Conservation (phyloP, 2,329 filamentous ascomycete species). For the Botryotinia convoluta region DNA sequence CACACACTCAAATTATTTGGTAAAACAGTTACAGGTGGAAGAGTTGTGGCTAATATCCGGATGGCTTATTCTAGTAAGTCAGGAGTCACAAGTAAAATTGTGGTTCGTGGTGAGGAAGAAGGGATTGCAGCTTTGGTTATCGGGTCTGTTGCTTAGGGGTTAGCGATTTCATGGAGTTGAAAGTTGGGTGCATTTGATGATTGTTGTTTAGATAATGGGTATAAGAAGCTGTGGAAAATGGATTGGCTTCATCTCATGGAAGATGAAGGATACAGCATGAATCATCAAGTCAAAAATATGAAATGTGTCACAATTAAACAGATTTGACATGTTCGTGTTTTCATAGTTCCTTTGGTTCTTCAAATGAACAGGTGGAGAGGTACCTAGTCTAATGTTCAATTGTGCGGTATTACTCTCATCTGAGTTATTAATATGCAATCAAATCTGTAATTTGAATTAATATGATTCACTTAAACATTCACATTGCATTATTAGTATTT, state of each 20-base stretch:
- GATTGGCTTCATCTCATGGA: constrained; percentile 20
- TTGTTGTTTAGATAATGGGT: constrained; percentile 36
- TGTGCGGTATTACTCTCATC: background rate
- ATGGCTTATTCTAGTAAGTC: constrained; percentile 94
- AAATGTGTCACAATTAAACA: constrained; percentile 1
- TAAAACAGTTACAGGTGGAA: constrained; percentile 88
- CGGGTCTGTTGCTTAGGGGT: constrained; percentile 64
- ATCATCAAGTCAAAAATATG: constrained; percentile 20
- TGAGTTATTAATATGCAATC: background rate
- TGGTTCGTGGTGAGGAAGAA: constrained; percentile 87
- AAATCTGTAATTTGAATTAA: background rate
- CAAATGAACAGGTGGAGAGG: background rate
- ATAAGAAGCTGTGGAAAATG: constrained; percentile 22
- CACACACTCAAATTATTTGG: constrained; percentile 95
- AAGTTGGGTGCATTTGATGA: constrained; percentile 29
- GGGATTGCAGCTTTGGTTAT: constrained; percentile 82
- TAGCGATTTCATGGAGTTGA: constrained; percentile 33
- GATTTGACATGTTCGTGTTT: background rate
- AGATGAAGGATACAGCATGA: constrained; percentile 21
- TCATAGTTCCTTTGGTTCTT: background rate
- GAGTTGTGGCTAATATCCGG: constrained; percentile 80
- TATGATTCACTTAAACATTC: background rate
- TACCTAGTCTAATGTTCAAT: background rate
- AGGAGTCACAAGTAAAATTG: constrained; percentile 94
- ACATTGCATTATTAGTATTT: background rate